Evolutionary conservation across 1,284 basidiomycete species (phyloP).

Genomic region (Anthracocystis panici-leucophaei): DNA sequence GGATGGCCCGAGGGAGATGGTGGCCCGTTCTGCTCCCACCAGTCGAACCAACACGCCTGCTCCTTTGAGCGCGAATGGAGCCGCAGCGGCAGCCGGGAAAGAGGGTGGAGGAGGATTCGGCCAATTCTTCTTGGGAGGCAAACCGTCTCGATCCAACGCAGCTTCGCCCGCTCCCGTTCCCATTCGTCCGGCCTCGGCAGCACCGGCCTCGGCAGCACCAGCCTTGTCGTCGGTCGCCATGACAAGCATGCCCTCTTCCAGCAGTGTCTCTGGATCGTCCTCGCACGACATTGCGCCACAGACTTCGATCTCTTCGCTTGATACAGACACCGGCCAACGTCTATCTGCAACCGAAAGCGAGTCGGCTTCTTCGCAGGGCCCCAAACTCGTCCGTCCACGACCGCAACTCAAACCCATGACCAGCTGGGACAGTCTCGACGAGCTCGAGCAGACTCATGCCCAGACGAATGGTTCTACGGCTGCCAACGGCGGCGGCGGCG

Average conservation of each 20-base stretch:
- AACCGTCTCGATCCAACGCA: constrained; percentile 16
- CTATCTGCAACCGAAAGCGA: constrained; percentile 18
- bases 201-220: constrained; percentile 30
- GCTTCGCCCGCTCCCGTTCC: constrained; percentile 37
- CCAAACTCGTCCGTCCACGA: constrained; percentile 31
- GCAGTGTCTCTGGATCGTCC: constrained; percentile 26
- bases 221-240: constrained; percentile 24
- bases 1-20: constrained; percentile 31
- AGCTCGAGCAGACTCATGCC: constrained; percentile 33
- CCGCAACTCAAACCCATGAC: constrained; percentile 42
- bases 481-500: not conserved
- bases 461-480: not conserved
- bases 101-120: constrained; percentile 16
- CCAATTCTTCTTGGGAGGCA: constrained; percentile 33
- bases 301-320: constrained; percentile 42
- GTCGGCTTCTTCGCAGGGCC: constrained; percentile 11
- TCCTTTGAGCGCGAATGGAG: constrained; percentile 7
- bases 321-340: constrained; percentile 10
- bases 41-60: constrained; percentile 44
- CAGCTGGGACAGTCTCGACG: constrained; percentile 46
- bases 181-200: constrained; percentile 38
- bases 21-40: constrained; percentile 47
- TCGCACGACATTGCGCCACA: constrained; percentile 36
- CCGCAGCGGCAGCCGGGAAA: not conserved
- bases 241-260: constrained; percentile 17